Conservation (phyloP, 1,284 basidiomycete species). For the Leccinum holopus region DNA sequence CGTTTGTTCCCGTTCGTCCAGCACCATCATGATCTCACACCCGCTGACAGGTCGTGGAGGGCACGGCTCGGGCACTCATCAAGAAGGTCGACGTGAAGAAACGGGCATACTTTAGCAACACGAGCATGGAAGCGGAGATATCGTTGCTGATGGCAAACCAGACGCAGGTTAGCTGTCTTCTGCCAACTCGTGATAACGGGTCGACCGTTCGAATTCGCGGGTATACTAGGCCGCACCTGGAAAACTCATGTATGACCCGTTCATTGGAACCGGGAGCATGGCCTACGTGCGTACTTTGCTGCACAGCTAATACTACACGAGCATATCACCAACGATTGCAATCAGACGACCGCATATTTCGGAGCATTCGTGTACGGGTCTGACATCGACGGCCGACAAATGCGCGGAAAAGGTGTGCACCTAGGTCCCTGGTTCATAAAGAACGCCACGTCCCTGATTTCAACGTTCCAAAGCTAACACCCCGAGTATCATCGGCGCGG, state of each 20-base stretch:
- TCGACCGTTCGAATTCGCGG: constrained; percentile 39
- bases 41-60: constrained; percentile 60
- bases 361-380: constrained; percentile 89
- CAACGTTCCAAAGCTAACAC: constrained; percentile 39
- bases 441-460: neutral
- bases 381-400: constrained; percentile 97
- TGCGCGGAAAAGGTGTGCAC: constrained; percentile 80
- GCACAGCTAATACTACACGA: constrained; percentile 7
- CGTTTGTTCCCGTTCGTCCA: neutral
- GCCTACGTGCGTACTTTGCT: constrained; percentile 60
- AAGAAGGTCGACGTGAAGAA: constrained; percentile 85
- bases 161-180: constrained; percentile 57
- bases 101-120: constrained; percentile 91
- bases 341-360: constrained; percentile 79
- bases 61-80: constrained; percentile 69
- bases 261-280: constrained; percentile 96
- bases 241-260: constrained; percentile 94
- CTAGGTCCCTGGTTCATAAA: neutral
- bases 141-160: constrained; percentile 97
- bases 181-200: neutral
- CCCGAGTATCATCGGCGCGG: constrained; percentile 78
- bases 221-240: constrained; percentile 76
- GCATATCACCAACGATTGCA: neutral
- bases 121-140: constrained; percentile 97
- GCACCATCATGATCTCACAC: neutral